Evolutionary conservation across 1,139 yeast species (phyloP).

Genomic region (Blastobotrys raffinosifermentans): DNA sequence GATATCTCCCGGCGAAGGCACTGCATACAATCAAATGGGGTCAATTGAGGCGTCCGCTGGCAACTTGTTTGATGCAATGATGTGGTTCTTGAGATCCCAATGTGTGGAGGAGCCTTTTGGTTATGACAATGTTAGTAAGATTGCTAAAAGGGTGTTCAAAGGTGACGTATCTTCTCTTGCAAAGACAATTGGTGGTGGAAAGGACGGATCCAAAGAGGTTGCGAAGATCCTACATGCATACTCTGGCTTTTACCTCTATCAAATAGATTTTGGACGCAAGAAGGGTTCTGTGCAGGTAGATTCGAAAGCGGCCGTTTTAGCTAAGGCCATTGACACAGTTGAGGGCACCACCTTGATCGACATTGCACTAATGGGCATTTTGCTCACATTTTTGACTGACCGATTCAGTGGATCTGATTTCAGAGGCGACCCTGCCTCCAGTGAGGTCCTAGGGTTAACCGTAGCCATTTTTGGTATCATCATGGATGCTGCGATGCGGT

Average conservation of each 20-base stretch:
- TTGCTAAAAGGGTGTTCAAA: conserved; percentile 5
- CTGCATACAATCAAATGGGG: conserved; percentile 13
- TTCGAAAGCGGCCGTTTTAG: background rate
- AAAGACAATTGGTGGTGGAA: background rate
- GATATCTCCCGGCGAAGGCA: conserved; percentile 13
- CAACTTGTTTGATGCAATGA: conserved; percentile 10
- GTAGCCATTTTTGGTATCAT: conserved; percentile 8
- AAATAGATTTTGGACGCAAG: background rate
- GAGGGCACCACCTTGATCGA: conserved; percentile 3
- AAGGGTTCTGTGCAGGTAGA: background rate
- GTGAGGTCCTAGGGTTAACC: conserved; percentile 6
- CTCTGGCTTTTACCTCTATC: background rate
- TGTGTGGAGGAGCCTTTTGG: conserved; percentile 10
- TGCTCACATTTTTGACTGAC: conserved; percentile 9
- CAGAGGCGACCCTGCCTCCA: conserved; percentile 1
- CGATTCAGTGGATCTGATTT: background rate
- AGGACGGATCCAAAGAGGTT: background rate
- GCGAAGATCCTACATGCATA: background rate
- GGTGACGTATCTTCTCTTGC: background rate
- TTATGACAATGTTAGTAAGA: conserved; percentile 7
- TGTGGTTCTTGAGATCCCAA: conserved; percentile 10
- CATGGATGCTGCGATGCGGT: conserved; percentile 6
- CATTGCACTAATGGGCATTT: conserved; percentile 10
- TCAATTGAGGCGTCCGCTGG: conserved; percentile 5
- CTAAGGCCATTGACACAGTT: background rate